phyloP scores from a whole-genome alignment of 306 rosid genomes.

The Morella rubra region DNA sequence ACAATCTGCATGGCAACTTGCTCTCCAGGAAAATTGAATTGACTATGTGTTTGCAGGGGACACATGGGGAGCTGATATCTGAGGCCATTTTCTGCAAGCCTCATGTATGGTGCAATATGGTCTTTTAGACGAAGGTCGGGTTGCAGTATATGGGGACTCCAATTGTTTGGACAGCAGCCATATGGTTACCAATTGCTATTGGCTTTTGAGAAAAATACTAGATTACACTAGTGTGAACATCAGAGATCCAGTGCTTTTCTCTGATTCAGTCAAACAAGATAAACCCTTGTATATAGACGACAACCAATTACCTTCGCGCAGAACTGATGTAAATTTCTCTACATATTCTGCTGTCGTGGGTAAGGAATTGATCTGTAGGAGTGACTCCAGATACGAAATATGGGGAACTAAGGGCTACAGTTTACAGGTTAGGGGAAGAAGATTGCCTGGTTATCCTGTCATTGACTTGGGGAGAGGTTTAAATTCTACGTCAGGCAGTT shows the following conservation, averaged over 20 bases:
- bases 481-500: slow-evolving; percentile 46
- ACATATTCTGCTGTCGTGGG: slow-evolving; percentile 72
- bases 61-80: too few species aligned
- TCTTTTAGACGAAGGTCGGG: slow-evolving; percentile 76
- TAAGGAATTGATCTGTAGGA: slow-evolving; percentile 72
- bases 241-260: slow-evolving; percentile 79
- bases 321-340: slow-evolving; percentile 90
- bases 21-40: too few species aligned
- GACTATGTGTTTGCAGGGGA: too few species aligned
- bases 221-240: slow-evolving; percentile 70
- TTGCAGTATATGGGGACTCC: slow-evolving; percentile 93
- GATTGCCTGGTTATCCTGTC: slow-evolving; percentile 73
- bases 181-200: slow-evolving; percentile 91
- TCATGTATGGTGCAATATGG: too few species aligned
- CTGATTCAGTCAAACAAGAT: slow-evolving; percentile 56
- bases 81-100: too few species aligned
- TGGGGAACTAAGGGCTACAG: slow-evolving; percentile 90
- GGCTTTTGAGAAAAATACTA: slow-evolving; percentile 74
- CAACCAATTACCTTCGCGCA: slow-evolving; percentile 77
- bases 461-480: slow-evolving; percentile 64
- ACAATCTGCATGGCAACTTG: too few species aligned
- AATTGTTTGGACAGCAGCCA: slow-evolving; percentile 97
- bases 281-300: slow-evolving; percentile 60
- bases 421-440: slow-evolving; percentile 78
- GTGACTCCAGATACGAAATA: slow-evolving; percentile 76